These are phyloP conservation scores for Letharia lupina DNA, from an alignment of 495 filamentous ascomycete species.

Conservation along the genomic window DNA sequence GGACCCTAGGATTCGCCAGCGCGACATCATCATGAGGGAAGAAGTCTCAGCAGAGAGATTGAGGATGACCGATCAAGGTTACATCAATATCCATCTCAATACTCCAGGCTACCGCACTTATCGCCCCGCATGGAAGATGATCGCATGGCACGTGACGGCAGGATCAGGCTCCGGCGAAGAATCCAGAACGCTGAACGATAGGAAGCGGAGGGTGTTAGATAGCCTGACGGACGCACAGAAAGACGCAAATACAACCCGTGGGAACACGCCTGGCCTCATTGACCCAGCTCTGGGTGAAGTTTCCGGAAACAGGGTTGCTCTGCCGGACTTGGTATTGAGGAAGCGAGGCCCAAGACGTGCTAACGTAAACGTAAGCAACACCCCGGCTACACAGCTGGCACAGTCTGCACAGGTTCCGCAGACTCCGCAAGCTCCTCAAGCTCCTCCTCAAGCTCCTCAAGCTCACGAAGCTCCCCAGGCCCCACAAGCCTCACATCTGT, in stretches of 20 bases:
- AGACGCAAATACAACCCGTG: neutral
- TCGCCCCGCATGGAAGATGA: neutral
- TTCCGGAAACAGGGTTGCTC: neutral
- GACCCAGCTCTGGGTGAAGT: neutral
- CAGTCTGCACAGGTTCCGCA: neutral
- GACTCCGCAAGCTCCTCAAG: neutral
- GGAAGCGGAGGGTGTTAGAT: neutral
- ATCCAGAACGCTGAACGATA: too few species aligned
- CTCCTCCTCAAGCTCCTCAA: neutral
- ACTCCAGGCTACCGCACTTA: neutral
- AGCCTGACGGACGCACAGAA: neutral
- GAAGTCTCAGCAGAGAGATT: neutral
- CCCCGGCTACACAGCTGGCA: neutral
- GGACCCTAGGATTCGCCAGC: slow-evolving; percentile 1
- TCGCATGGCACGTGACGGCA: neutral
- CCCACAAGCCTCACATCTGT: neutral
- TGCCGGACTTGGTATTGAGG: neutral
- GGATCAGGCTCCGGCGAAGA: too few species aligned
- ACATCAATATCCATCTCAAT: neutral
- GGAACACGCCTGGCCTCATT: neutral
- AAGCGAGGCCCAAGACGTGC: neutral
- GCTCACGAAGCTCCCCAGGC: neutral
- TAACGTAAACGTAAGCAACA: neutral
- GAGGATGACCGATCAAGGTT: neutral
- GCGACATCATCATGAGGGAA: slow-evolving; percentile 10